phyloP scores from a whole-genome alignment of 2,329 filamentous ascomycete genomes.

The Penicillium sp. region DNA sequence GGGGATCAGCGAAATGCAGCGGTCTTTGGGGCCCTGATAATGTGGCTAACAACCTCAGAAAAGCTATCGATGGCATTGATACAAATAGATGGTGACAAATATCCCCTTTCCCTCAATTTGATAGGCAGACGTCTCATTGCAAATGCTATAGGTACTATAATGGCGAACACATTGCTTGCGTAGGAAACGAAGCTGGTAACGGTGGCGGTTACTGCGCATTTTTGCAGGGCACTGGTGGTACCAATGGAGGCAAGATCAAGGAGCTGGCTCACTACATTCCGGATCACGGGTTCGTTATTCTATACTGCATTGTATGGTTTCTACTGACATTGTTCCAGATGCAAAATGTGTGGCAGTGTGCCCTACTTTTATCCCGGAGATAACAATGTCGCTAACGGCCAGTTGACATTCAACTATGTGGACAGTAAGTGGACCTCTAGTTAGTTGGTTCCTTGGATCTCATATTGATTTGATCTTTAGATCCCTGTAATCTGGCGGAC shows the following conservation, averaged over 20 bases:
- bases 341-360: not conserved
- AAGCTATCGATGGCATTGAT: not conserved
- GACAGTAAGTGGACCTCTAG: not conserved
- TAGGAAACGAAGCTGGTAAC: not conserved
- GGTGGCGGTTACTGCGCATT: conserved; percentile 3
- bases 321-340: not conserved
- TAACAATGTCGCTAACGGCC: not conserved
- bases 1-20: not conserved
- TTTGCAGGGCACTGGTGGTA: conserved; percentile 1
- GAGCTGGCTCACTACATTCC: conserved; percentile 1
- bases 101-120: not conserved
- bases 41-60: not conserved
- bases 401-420: conserved; percentile 4
- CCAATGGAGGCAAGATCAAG: not conserved
- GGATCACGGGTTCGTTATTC: not conserved
- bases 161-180: conserved; percentile 2
- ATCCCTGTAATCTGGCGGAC: not conserved
- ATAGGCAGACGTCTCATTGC: not conserved
- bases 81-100: not conserved
- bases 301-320: not conserved
- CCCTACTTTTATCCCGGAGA: conserved; percentile 1
- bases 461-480: not conserved
- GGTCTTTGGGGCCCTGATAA: not conserved
- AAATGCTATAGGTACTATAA: not conserved
- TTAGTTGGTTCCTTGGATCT: not conserved